Conservation (phyloP, 129 eudicot genomes). For the Helianthus tuberosus region DNA sequence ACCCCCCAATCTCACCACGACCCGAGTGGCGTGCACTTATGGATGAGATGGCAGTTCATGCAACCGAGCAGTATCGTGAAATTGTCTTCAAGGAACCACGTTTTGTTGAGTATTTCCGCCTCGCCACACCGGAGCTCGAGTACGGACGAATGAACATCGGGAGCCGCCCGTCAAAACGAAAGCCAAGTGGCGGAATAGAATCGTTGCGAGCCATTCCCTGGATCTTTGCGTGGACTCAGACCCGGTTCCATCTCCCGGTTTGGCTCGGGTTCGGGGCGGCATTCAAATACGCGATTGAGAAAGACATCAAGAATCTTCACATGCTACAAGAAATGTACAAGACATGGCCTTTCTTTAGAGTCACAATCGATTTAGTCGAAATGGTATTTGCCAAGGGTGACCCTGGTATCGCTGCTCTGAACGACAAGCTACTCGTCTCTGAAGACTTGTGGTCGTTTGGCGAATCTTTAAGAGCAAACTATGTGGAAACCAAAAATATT, state of each 20-base stretch:
- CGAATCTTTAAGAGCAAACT: constrained; percentile 64
- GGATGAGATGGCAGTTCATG: too few relatives aligned
- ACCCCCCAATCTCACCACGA: too few relatives aligned
- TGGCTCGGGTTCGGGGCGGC: constrained; percentile 99
- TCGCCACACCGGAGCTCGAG: constrained; percentile 96
- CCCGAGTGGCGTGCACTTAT: too few relatives aligned
- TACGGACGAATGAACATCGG: constrained; percentile 99
- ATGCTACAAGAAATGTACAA: constrained; percentile 95
- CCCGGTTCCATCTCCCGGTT: constrained; percentile 97
- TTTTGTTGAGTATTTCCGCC: constrained; percentile 98
- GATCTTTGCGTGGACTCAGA: constrained; percentile 98
- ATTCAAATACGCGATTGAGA: constrained; percentile 64
- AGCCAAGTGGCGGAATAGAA: constrained; percentile 98
- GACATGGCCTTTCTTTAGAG: constrained; percentile 93
- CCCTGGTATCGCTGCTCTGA: too few relatives aligned
- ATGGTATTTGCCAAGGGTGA: too few relatives aligned
- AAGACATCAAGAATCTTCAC: constrained; percentile 62
- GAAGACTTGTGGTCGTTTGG: constrained; percentile 93
- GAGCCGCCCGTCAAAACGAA: constrained; percentile 96
- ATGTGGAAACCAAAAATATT: constrained; percentile 74
- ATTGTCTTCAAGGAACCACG: constrained; percentile 94
- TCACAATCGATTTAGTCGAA: too few relatives aligned
- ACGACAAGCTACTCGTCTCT: too few relatives aligned
- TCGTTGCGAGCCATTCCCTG: too few relatives aligned
- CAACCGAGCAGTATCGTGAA: constrained; percentile 87